Conservation (phyloP, 768 basidiomycete genomes). For the Pholiota microspora region DNA sequence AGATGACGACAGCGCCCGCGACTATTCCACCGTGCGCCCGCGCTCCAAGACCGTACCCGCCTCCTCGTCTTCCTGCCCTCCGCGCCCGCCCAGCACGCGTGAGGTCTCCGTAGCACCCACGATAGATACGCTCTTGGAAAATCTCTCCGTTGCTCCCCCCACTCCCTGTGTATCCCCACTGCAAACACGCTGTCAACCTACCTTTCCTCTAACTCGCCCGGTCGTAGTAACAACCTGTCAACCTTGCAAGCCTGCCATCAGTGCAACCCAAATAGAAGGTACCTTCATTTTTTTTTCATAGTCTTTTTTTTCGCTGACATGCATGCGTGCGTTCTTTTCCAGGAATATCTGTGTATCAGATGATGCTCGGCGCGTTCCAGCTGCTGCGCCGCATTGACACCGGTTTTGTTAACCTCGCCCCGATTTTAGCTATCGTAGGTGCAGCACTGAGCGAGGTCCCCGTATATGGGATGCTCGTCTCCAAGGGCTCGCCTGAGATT, state of each 20-base stretch:
- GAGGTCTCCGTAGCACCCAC: conserved; percentile 17
- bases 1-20: conserved; percentile 9
- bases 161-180: conserved; percentile 38
- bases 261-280: conserved; percentile 73
- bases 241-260: conserved; percentile 60
- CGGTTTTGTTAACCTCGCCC: conserved; percentile 72
- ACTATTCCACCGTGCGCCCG: conserved; percentile 30
- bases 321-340: conserved; percentile 3
- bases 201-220: conserved; percentile 29
- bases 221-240: conserved; percentile 66
- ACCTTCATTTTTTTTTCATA: conserved; percentile 8
- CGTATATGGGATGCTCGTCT: conserved; percentile 48
- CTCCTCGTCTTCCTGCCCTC: conserved; percentile 13
- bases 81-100: conserved; percentile 15
- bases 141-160: conserved; percentile 33
- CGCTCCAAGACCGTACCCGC: conserved; percentile 37
- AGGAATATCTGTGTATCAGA: conserved; percentile 79
- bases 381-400: conserved; percentile 76
- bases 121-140: conserved; percentile 38
- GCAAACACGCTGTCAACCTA: conserved; percentile 33
- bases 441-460: conserved; percentile 30
- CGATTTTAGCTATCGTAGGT: conserved; percentile 47
- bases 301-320: no score
- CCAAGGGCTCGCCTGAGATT: conserved; percentile 50
- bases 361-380: conserved; percentile 50